Percentiles rank a stretch among this genome's conserved stretches.
These are phyloP conservation scores for Arthrobotrys megalospora DNA, from an alignment of 2,329 filamentous ascomycete genomes.

Conservation along the genomic window DNA sequence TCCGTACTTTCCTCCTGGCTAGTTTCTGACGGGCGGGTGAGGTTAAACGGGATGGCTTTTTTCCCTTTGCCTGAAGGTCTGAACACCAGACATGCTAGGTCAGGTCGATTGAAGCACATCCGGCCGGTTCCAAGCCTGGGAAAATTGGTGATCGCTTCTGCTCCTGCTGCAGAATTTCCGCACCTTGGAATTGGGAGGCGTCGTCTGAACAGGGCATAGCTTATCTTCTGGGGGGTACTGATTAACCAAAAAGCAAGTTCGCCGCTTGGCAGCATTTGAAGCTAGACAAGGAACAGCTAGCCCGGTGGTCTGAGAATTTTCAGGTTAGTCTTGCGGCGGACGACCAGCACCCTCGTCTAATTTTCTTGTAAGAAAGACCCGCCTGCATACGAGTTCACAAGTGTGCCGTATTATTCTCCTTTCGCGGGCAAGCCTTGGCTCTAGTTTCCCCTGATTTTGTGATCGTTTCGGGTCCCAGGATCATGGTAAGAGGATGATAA, in stretches of 20 bases:
- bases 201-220: constrained; percentile 53
- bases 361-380: constrained; percentile 51
- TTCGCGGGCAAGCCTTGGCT: constrained; percentile 11
- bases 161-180: constrained; percentile 58
- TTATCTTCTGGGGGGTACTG: constrained; percentile 39
- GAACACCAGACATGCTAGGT: constrained; percentile 43
- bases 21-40: constrained; percentile 58
- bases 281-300: constrained; percentile 41
- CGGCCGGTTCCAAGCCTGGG: constrained; percentile 48
- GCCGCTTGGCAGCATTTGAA: constrained; percentile 21
- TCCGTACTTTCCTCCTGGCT: constrained; percentile 44
- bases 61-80: constrained; percentile 57
- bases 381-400: constrained; percentile 32
- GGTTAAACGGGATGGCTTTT: constrained; percentile 61
- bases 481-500: constrained; percentile 47
- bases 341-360: constrained; percentile 50
- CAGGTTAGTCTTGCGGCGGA: constrained; percentile 40
- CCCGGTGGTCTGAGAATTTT: constrained; percentile 31
- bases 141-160: constrained; percentile 55
- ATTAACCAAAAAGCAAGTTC: constrained; percentile 45
- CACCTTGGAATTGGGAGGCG: constrained; percentile 54
- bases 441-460: constrained; percentile 53
- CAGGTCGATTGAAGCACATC: constrained; percentile 52
- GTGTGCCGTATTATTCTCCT: constrained; percentile 28
- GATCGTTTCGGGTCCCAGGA: constrained; percentile 58